A percentile compares a stretch with the other conserved stretches of the same genome.
These are phyloP conservation scores for Podila epigama DNA, from an alignment of 192 early-diverging fungal genomes.

Conservation along the genomic window DNA sequence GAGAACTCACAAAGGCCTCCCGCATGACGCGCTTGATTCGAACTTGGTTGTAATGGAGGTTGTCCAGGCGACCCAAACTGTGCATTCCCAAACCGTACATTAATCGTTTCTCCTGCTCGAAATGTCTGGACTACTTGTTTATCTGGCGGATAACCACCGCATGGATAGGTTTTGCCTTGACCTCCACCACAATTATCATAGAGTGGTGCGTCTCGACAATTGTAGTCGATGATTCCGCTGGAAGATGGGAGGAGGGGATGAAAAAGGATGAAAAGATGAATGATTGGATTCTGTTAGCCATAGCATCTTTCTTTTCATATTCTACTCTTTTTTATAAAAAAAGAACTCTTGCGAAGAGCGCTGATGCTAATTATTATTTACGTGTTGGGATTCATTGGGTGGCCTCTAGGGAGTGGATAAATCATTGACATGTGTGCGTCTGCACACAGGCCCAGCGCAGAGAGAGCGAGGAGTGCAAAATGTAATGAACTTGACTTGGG, in stretches of 20 bases:
- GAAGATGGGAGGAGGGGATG: neutral
- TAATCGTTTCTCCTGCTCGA: conserved; percentile 57
- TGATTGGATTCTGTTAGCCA: neutral
- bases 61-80: conserved; percentile 27
- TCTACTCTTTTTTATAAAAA: too few species aligned
- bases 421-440: conserved; percentile 47
- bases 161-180: conserved; percentile 43
- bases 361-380: conserved; percentile 3
- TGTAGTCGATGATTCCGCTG: conserved; percentile 27
- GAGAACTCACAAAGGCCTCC: conserved; percentile 77
- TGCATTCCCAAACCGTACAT: conserved; percentile 55
- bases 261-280: neutral
- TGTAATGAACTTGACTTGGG: neutral
- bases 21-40: conserved; percentile 63
- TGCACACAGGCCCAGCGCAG: neutral
- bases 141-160: conserved; percentile 50
- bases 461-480: neutral
- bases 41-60: conserved; percentile 14
- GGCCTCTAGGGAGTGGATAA: conserved; percentile 40
- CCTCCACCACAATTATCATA: conserved; percentile 38
- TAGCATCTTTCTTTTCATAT: too few species aligned
- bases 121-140: conserved; percentile 51
- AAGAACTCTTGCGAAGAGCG: too few species aligned
- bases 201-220: conserved; percentile 36
- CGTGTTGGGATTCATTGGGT: conserved; percentile 43